Conservation (phyloP, 1,284 basidiomycete genomes). For the Ustilago esculenta region DNA sequence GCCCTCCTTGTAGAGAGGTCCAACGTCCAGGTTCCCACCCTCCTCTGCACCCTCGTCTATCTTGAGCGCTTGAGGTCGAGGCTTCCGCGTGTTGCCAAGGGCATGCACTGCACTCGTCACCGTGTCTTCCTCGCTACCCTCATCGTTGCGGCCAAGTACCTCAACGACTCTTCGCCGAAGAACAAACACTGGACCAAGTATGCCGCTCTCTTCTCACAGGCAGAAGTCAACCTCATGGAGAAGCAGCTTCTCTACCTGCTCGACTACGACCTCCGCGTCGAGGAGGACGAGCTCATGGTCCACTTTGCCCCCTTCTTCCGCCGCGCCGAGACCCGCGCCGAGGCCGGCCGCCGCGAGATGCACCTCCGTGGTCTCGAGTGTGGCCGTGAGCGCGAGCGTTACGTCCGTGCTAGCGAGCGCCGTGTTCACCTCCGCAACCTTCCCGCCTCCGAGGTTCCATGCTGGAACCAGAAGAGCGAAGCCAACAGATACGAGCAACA, state of each 20-base stretch:
- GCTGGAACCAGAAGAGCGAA: conserved; percentile 60
- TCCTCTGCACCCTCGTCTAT: conserved; percentile 91
- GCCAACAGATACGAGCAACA: conserved; percentile 35
- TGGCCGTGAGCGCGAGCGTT: conserved; percentile 64
- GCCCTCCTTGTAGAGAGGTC: conserved; percentile 82
- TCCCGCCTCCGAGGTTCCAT: conserved; percentile 61
- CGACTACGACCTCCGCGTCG: conserved; percentile 66
- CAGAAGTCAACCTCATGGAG: conserved; percentile 91
- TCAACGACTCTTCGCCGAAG: conserved; percentile 88
- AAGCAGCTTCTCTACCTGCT: conserved; percentile 73
- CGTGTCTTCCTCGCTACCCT: conserved; percentile 94
- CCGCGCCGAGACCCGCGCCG: conserved; percentile 59
- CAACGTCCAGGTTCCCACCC: conserved; percentile 89
- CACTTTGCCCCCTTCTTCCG: conserved; percentile 67
- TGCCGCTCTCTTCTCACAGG: conserved; percentile 75
- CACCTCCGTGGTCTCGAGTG: conserved; percentile 63
- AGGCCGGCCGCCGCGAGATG: conserved; percentile 65
- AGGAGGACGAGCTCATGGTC: conserved; percentile 65
- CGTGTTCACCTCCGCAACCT: conserved; percentile 61
- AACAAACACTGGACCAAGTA: conserved; percentile 82
- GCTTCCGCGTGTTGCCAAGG: conserved; percentile 84
- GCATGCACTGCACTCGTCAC: conserved; percentile 90
- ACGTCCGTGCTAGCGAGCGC: conserved; percentile 62
- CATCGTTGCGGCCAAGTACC: conserved; percentile 95
- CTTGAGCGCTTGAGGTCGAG: conserved; percentile 84